Conservation (phyloP, 129 eudicot genomes). For the Smallanthus sonchifolius region DNA sequence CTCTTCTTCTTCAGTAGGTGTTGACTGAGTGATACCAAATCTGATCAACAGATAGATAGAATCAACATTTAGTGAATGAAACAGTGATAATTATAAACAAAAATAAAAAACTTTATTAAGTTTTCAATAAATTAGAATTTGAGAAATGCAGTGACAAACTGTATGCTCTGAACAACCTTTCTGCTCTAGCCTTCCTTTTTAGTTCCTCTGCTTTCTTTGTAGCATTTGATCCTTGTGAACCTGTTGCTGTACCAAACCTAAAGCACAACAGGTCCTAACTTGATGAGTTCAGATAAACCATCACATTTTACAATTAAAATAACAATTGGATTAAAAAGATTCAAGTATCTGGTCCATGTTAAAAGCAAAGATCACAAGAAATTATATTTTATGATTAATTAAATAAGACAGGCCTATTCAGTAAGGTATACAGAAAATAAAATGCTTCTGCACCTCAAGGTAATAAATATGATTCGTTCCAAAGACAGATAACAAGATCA, state of each 20-base stretch:
- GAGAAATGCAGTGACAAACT: not conserved
- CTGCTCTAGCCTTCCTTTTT: slow-evolving; percentile 98
- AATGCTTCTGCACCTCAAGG: not conserved
- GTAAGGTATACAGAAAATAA: not conserved
- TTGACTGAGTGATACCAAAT: slow-evolving; percentile 59
- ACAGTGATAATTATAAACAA: not conserved
- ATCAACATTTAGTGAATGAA: slow-evolving; percentile 3
- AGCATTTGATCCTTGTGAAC: slow-evolving; percentile 46
- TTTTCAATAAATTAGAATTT: not conserved
- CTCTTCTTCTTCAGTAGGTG: slow-evolving; percentile 61
- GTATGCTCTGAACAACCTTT: slow-evolving; percentile 48
- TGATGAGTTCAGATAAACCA: not conserved
- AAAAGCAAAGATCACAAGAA: not conserved
- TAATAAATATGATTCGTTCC: not conserved
- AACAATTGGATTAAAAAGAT: not conserved
- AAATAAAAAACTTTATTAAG: not conserved
- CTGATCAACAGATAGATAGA: slow-evolving; percentile 31
- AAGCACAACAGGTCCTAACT: slow-evolving; percentile 9
- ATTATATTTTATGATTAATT: not conserved
- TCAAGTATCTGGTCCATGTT: not conserved
- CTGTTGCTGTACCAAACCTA: slow-evolving; percentile 75
- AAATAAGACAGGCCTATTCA: not conserved
- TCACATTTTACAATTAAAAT: slow-evolving; percentile 1
- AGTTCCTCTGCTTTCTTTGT: slow-evolving; percentile 66
- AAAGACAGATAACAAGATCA: not conserved